Evolutionary conservation across 495 filamentous ascomycete species (phyloP), one percentile per base, ranked within the genome.

Genomic region (Penicillium pulvis): DNA sequence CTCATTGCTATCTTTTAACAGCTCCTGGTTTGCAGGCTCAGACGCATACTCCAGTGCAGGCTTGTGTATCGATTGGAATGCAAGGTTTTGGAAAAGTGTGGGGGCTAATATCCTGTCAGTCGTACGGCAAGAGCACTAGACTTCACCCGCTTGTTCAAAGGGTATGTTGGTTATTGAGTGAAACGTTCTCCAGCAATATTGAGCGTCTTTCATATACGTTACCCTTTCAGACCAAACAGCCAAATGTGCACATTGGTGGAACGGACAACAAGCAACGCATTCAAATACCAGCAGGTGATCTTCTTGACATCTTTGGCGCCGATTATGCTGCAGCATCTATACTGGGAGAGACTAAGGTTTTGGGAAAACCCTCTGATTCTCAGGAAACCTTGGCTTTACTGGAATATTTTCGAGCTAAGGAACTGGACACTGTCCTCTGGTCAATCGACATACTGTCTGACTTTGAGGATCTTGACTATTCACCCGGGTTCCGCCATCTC

Each of bases 11-110:
- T 62, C 81, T 97, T 14, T 83, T 90, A 26, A 89, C 88, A 54
- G 90, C 93, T 82, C 89, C 89, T 1, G 88, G 87, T 2, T 85
- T 90, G 26, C 89, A 90, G 61, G 89, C 90, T 55, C 76, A 90
- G 2, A 75, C 75, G 28, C 87, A 91, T 63, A 90, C 91, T 87
- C 86, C 83, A 4, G 87, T 92, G 1, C 77, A 89, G 24, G 86
- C 89, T 0, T 93, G 88, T 55, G 91, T 96, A 86, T 94, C 91
- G n/a, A 93, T 96, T 60, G 91, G 90, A 3, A 90, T 95, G 57
- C 90, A 88, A 56, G 90, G 89, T 0, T 96, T 94, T 68, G 79
- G 81, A 53, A 89, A 94, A 60, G 75, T 93, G 1, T 96, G 92
- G 92, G 92, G 92, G 0, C 76, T 96, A 30, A 88, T 96, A 33